Evolutionary conservation across 176 grass and related monocot genomes (phyloP).

Genomic region (Melocanna baccifera): DNA sequence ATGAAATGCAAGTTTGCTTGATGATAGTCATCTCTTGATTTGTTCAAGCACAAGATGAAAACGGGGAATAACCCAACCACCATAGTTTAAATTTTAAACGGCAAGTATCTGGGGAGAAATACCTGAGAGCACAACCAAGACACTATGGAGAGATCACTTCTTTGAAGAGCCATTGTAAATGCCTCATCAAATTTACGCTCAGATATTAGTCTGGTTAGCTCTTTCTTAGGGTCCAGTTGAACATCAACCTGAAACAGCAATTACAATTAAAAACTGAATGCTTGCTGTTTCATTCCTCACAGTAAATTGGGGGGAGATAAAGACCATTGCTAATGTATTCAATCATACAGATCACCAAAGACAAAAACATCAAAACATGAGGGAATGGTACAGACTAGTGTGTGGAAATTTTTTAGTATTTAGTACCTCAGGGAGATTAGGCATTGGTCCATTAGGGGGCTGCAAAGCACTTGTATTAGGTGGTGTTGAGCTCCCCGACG

Average conservation of each 20-base stretch:
- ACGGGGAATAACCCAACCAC: background rate
- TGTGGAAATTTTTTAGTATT: background rate
- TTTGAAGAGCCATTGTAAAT: constrained; percentile 94
- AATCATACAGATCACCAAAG: background rate
- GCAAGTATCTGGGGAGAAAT: background rate
- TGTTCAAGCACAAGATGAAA: background rate
- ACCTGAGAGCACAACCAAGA: constrained; percentile 97
- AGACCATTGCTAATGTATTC: background rate
- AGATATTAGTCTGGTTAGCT: constrained; percentile 60
- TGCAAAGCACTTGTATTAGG: constrained; percentile 45
- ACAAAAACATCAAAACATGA: background rate
- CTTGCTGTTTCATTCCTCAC: background rate
- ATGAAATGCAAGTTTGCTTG: background rate
- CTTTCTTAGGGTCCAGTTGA: constrained; percentile 64
- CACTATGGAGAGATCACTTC: constrained; percentile 75
- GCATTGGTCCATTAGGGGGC: constrained; percentile 51
- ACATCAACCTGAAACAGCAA: constrained; percentile 64
- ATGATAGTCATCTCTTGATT: background rate
- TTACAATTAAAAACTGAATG: constrained; percentile 15
- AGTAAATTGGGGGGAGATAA: background rate
- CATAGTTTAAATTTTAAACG: background rate
- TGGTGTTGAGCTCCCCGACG: constrained; percentile 47
- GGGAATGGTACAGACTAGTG: background rate
- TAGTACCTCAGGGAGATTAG: constrained; percentile 62
- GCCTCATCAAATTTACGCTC: constrained; percentile 82